Conservation (phyloP, 345 rosid species). For the Geranium brycei region DNA sequence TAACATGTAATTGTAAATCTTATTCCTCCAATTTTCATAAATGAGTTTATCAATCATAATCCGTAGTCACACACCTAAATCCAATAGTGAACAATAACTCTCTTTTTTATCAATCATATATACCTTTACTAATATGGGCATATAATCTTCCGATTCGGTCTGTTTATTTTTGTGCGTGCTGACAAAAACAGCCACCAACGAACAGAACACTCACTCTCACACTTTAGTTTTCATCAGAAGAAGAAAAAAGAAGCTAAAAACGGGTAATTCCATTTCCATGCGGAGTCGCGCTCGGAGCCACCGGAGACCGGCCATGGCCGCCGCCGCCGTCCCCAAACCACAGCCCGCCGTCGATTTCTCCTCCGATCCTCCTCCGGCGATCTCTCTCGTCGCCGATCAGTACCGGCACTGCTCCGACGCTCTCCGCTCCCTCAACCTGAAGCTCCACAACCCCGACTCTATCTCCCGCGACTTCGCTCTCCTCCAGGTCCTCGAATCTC, state of each 20-base stretch:
- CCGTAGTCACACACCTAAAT: too few species aligned
- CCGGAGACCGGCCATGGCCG: conserved; percentile 8
- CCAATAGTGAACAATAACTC: too few species aligned
- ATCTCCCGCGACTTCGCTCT: conserved; percentile 44
- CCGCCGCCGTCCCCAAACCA: conserved; percentile 5
- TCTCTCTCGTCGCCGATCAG: conserved; percentile 50
- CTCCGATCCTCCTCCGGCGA: conserved; percentile 35
- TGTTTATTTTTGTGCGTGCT: too few species aligned
- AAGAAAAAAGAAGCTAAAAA: neutral
- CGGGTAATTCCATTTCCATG: conserved; percentile 1
- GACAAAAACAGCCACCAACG: too few species aligned
- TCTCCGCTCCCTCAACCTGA: conserved; percentile 33
- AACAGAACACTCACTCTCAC: too few species aligned
- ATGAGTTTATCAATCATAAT: too few species aligned
- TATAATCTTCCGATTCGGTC: too few species aligned
- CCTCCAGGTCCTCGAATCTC: conserved; percentile 34
- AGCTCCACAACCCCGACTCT: conserved; percentile 24
- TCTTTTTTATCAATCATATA: too few species aligned
- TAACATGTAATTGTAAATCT: too few species aligned
- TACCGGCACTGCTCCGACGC: conserved; percentile 48
- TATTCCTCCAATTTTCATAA: too few species aligned
- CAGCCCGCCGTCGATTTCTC: conserved; percentile 25
- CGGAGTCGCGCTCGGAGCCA: conserved; percentile 20
- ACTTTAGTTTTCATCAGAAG: too few species aligned
- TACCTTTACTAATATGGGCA: too few species aligned